These are phyloP conservation scores for Trichomonas tenax DNA, from an alignment of 208 protist species.

Conservation along the genomic window DNA sequence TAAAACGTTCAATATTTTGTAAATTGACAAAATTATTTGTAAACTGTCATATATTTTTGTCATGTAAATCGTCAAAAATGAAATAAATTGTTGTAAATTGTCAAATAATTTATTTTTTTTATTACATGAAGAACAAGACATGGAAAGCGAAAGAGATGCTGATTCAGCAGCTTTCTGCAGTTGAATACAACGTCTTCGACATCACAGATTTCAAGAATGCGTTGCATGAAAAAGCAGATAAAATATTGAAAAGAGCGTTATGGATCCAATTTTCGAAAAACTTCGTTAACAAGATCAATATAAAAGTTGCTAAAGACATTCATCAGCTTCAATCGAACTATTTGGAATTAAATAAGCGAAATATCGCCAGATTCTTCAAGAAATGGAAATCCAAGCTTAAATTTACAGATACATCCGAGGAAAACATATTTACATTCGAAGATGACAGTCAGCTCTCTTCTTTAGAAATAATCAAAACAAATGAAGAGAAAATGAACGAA, in stretches of 20 bases:
- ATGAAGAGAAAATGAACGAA: not conserved
- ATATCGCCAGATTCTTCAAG: not conserved
- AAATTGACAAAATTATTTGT: too few species aligned
- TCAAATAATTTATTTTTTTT: too few species aligned
- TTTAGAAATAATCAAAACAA: not conserved
- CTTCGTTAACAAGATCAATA: not conserved
- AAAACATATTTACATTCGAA: not conserved
- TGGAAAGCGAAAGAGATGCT: too few species aligned
- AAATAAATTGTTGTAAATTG: too few species aligned
- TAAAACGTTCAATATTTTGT: too few species aligned
- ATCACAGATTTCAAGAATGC: not conserved
- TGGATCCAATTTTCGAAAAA: not conserved
- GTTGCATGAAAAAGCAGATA: not conserved
- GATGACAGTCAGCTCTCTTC: not conserved
- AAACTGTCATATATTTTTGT: too few species aligned
- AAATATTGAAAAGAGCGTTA: not conserved
- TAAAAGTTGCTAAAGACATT: not conserved
- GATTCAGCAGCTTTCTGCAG: not conserved
- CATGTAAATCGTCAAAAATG: too few species aligned
- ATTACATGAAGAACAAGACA: too few species aligned
- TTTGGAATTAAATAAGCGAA: not conserved
- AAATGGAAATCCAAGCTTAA: not conserved
- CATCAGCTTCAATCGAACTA: not conserved
- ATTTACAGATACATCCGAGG: not conserved
- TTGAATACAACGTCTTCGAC: not conserved